Evolutionary conservation across 169 alveolate species (phyloP).

Genomic region (Plasmodium knowlesi): DNA sequence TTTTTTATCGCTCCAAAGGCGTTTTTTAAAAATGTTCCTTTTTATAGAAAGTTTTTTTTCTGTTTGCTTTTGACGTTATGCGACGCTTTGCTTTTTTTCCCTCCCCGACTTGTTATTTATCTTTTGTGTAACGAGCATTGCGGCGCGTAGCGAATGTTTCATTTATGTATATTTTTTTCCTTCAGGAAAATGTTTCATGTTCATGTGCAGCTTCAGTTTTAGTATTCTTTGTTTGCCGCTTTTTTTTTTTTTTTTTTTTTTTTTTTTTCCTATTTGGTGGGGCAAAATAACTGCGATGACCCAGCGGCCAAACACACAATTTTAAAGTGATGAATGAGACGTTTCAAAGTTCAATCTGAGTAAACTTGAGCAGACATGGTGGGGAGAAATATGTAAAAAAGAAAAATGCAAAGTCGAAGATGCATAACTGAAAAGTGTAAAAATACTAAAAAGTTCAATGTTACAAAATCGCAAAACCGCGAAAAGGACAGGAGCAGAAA

Average conservation of each 20-base stretch:
- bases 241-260: neutral
- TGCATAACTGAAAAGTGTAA: neutral
- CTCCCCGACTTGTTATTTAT: neutral
- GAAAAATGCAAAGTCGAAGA: neutral
- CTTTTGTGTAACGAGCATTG: neutral
- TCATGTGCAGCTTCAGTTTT: neutral
- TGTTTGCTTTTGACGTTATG: neutral
- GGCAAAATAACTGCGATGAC: neutral
- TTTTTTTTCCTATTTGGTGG: neutral
- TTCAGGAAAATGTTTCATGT: neutral
- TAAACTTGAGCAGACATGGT: conserved; percentile 9
- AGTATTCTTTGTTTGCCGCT: neutral
- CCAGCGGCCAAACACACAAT: neutral
- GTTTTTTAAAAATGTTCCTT: neutral
- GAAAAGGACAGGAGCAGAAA: neutral
- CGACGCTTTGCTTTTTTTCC: neutral
- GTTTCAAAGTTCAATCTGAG: conserved; percentile 5
- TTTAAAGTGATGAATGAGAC: neutral
- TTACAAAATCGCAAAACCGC: neutral
- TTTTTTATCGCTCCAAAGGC: neutral
- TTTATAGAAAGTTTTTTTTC: neutral
- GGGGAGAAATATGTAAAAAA: neutral
- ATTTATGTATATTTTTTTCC: neutral
- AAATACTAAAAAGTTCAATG: neutral
- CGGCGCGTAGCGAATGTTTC: neutral